A percentile compares a stretch with the other conserved stretches of the same genome.
These are phyloP conservation scores for Nemania sp. DNA, from an alignment of 2,329 filamentous ascomycete species.

Conservation along the genomic window DNA sequence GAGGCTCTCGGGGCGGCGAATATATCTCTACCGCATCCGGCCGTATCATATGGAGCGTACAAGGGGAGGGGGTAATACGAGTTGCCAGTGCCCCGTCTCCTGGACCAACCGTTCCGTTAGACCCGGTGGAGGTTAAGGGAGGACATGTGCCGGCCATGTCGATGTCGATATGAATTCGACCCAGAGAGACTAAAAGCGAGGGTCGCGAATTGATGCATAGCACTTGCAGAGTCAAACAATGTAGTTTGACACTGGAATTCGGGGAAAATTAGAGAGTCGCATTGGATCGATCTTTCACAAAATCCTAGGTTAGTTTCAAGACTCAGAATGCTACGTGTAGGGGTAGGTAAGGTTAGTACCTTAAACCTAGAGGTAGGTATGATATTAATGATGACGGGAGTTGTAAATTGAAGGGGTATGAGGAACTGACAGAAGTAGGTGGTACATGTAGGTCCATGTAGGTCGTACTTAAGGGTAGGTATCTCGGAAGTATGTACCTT, in stretches of 20 bases:
- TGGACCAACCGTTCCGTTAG: conserved; percentile 25
- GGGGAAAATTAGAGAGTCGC: too few species aligned
- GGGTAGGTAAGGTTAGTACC: too few species aligned
- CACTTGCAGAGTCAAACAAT: too few species aligned
- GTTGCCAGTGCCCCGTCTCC: conserved; percentile 26
- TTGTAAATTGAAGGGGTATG: too few species aligned
- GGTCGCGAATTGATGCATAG: neutral
- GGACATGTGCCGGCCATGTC: conserved; percentile 18
- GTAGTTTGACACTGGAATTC: too few species aligned
- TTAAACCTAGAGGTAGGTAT: too few species aligned
- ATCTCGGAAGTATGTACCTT: neutral
- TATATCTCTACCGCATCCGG: conserved; percentile 29
- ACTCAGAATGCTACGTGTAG: too few species aligned
- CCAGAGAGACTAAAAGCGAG: neutral
- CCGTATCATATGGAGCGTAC: conserved; percentile 30
- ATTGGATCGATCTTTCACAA: too few species aligned
- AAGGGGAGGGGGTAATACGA: conserved; percentile 10
- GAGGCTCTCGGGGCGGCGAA: conserved; percentile 8
- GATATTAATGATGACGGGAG: too few species aligned
- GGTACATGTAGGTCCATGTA: too few species aligned
- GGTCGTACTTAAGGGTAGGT: neutral
- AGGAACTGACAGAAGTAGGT: too few species aligned
- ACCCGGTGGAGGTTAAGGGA: conserved; percentile 23
- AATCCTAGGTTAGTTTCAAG: too few species aligned
- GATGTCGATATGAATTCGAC: neutral